Evolutionary conservation across 805 yeast species (phyloP), one percentile per base, ranked within the genome.

Genomic region (Torulaspora microellipsoides): DNA sequence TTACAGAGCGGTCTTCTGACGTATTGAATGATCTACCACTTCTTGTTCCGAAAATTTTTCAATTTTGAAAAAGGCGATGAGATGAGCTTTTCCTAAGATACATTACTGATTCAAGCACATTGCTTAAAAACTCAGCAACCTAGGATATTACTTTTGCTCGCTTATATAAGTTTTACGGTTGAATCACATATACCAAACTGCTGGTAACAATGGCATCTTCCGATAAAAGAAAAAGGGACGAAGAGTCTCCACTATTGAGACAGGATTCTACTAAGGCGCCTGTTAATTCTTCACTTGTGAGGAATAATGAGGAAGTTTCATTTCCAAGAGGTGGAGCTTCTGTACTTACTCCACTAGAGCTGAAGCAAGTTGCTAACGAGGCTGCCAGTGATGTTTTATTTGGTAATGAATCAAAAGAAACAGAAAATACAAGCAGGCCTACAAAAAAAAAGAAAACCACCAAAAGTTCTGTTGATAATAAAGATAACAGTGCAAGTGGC

Each of bases 321-420:
- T 93, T 93, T 62, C 99, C 99, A 39, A 85, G 99, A 79, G 99
- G 99, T 55, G 99, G 99, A 39, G 80, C 83, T 10, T 77, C 91
- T 23, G 86, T 80, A 20, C 75, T 93, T 58, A 78, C 95, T 3
- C 89, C 98, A 6, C 69, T 93, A 52, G 99, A 93, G 67, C 80
- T 88, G 53, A 89, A 88, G 63, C 93, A 88, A 60, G 91, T 91
- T 40, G 83, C 95, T 32, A 89, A 88, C 61, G 95, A 91, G 65
- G 99, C 91, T 38, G 81, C 90, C 15, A 78, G 77, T 50, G 99
- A 93, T 67, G 93, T 86, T 32, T 69, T 90, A 38, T 85, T 86
- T 49, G 91, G 62, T 31, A 61, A 54, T 27, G 38, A 45, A 4
- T 11, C 52, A 14, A 57, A 49, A 12, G 54, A 45, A 11, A 31